Evolutionary conservation across 2,329 filamentous ascomycete species (phyloP).

Genomic region (Lachnellula willkommii): DNA sequence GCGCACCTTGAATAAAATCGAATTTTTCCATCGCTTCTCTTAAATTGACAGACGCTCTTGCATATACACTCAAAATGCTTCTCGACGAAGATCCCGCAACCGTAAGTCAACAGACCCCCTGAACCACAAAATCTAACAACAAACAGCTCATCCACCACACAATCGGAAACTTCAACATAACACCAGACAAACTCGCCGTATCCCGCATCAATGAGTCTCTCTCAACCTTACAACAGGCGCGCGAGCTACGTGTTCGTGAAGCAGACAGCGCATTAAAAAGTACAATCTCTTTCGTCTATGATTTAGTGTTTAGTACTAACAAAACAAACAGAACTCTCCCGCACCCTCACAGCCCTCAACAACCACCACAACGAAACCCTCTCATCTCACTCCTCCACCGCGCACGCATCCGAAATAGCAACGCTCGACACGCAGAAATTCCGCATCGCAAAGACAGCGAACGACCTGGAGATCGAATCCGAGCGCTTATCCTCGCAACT

Average conservation of each 20-base stretch:
- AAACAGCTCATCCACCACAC: slow-evolving; percentile 82
- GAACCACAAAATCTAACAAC: slow-evolving; percentile 5
- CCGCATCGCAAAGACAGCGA: slow-evolving; percentile 83
- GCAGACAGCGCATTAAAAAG: slow-evolving; percentile 62
- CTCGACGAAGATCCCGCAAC: slow-evolving; percentile 89
- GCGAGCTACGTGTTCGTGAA: slow-evolving; percentile 69
- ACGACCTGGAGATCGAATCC: slow-evolving; percentile 88
- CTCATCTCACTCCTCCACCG: slow-evolving; percentile 66
- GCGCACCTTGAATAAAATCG: neutral
- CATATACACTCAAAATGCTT: slow-evolving; percentile 59
- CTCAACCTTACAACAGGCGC: slow-evolving; percentile 75
- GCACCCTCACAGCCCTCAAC: slow-evolving; percentile 68
- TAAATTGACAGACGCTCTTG: neutral
- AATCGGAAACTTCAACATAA: slow-evolving; percentile 90
- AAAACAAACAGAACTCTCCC: slow-evolving; percentile 53
- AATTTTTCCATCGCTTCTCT: neutral
- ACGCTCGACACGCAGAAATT: slow-evolving; percentile 91
- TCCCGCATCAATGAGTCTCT: slow-evolving; percentile 80
- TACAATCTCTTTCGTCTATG: slow-evolving; percentile 27
- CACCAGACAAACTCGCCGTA: slow-evolving; percentile 78
- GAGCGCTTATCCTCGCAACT: slow-evolving; percentile 80
- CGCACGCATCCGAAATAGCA: slow-evolving; percentile 79
- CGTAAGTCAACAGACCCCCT: slow-evolving; percentile 44
- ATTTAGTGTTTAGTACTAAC: slow-evolving; percentile 17
- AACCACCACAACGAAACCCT: slow-evolving; percentile 74